These are phyloP conservation scores for Diddensiella santjacobensis DNA, from an alignment of 805 yeast genomes.

Conservation along the genomic window DNA sequence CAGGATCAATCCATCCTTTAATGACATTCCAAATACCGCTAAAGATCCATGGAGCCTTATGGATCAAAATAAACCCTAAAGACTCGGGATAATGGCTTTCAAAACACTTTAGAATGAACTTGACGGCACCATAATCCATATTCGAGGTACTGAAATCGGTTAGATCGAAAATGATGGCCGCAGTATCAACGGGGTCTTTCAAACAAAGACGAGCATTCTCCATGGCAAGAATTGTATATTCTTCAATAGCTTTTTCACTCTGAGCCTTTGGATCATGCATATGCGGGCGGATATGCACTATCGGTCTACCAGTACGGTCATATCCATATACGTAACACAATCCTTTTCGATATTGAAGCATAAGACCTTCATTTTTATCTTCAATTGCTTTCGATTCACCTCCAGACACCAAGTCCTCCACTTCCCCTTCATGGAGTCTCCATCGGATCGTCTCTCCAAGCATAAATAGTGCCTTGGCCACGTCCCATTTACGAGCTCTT, in stretches of 20 bases:
- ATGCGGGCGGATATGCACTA: conserved; percentile 76
- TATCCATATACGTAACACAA: conserved; percentile 73
- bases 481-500: conserved; percentile 84
- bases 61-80: conserved; percentile 77
- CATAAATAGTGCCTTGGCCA: conserved; percentile 66
- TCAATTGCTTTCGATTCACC: conserved; percentile 68
- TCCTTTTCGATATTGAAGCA: conserved; percentile 53
- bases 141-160: conserved; percentile 82
- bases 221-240: conserved; percentile 69
- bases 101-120: conserved; percentile 81
- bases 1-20: conserved; percentile 94
- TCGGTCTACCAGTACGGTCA: conserved; percentile 72
- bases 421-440: conserved; percentile 60
- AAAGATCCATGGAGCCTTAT: conserved; percentile 96
- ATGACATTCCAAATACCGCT: conserved; percentile 91
- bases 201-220: conserved; percentile 79
- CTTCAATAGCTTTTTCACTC: conserved; percentile 65
- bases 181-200: conserved; percentile 72
- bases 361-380: conserved; percentile 42
- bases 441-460: conserved; percentile 68
- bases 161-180: conserved; percentile 81
- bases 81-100: conserved; percentile 98
- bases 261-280: conserved; percentile 68
- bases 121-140: conserved; percentile 90
- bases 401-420: conserved; percentile 56